Percentiles rank a stretch among this genome's conserved stretches.
Evolutionary conservation across 805 yeast species (phyloP).

Genomic region (Candida ascalaphidarum): DNA sequence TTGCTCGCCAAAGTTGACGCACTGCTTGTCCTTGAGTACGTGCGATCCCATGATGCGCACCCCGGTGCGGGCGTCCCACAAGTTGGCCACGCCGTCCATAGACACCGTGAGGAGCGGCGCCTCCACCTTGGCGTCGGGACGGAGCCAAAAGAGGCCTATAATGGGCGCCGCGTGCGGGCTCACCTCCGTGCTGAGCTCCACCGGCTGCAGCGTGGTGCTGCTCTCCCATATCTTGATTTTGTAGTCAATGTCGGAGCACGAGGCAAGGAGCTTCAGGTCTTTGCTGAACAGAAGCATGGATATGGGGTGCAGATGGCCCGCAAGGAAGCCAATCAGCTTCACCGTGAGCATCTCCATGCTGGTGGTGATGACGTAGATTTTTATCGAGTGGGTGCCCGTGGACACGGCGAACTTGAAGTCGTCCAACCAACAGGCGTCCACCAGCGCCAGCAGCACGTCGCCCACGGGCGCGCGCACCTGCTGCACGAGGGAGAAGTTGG

Average conservation of each 20-base stretch:
- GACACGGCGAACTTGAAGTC: conserved; percentile 64
- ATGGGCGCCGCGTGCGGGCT: conserved; percentile 47
- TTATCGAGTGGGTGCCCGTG: conserved; percentile 43
- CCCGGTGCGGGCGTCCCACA: conserved; percentile 56
- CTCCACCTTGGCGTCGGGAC: conserved; percentile 13
- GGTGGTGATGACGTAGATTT: conserved; percentile 38
- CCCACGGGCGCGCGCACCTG: conserved; percentile 12
- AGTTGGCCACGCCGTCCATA: conserved; percentile 59
- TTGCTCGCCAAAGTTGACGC: conserved; percentile 11
- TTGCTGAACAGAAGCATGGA: conserved; percentile 48
- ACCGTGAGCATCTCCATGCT: no score
- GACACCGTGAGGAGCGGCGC: conserved; percentile 41
- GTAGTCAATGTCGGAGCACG: conserved; percentile 67
- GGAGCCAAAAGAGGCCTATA: conserved; percentile 49
- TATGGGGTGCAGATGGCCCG: conserved; percentile 60
- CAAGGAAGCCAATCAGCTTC: conserved; percentile 21
- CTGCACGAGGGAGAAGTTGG: conserved; percentile 24
- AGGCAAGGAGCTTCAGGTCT: conserved; percentile 47
- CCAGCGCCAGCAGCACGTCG: conserved; percentile 4
- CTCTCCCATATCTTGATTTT: conserved; percentile 72
- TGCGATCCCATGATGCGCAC: conserved; percentile 24
- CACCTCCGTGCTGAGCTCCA: conserved; percentile 15
- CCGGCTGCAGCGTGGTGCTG: conserved; percentile 43
- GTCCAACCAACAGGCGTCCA: conserved; percentile 70
- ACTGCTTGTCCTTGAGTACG: conserved; percentile 16